phyloP scores from a whole-genome alignment of 257 asterid species.

The Lithospermum erythrorhizon region DNA sequence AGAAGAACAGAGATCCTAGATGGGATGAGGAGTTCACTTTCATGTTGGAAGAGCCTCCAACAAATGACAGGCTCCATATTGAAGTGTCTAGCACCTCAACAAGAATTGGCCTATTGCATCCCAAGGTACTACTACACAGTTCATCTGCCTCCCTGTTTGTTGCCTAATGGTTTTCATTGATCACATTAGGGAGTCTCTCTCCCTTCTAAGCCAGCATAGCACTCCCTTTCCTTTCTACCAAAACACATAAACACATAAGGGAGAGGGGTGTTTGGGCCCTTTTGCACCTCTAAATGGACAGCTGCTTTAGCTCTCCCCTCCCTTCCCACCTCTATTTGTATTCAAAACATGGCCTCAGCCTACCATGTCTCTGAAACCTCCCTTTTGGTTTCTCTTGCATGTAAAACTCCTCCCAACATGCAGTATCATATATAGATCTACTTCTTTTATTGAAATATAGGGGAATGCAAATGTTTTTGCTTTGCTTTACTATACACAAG shows the following conservation, averaged over 20 bases:
- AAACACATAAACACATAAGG: neutral
- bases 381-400: neutral
- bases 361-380: neutral
- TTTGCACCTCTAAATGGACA: neutral
- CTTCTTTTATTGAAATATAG: no score
- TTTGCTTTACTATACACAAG: no score
- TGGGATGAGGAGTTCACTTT: constrained; percentile 88
- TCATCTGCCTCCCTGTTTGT: constrained; percentile 9
- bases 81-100: constrained; percentile 78
- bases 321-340: neutral
- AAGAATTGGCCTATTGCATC: constrained; percentile 85
- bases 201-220: neutral
- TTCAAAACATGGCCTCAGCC: neutral
- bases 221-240: neutral
- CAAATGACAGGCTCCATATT: constrained; percentile 60
- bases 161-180: constrained; percentile 3
- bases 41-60: constrained; percentile 75
- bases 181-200: neutral
- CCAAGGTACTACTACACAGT: constrained; percentile 56
- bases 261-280: neutral
- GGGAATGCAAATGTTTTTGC: no score
- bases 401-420: no score
- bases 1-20: constrained; percentile 95
- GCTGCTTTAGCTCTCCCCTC: neutral
- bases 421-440: no score